These are phyloP conservation scores for Diaporthe batatas DNA, from an alignment of 2,329 filamentous ascomycete species.

Conservation along the genomic window DNA sequence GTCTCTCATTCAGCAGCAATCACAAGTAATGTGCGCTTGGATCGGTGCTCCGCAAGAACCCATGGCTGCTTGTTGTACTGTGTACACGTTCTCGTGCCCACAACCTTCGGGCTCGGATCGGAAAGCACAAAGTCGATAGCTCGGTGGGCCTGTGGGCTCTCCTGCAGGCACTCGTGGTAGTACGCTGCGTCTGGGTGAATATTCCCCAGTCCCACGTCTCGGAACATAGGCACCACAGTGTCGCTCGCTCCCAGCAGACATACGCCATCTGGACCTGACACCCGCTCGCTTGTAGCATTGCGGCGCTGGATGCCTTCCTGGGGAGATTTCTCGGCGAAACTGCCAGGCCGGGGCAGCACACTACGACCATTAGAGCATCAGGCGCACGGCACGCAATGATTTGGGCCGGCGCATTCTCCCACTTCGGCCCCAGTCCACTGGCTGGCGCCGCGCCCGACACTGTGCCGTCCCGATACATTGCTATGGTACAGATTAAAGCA, in stretches of 20 bases:
- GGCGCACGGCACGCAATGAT: neutral
- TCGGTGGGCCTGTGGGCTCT: neutral
- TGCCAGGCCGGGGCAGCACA: constrained; percentile 11
- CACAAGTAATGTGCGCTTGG: neutral
- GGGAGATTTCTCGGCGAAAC: constrained; percentile 28
- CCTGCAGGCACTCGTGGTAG: neutral
- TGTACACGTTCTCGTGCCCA: neutral
- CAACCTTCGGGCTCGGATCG: neutral
- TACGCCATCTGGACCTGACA: neutral
- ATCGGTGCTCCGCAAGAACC: neutral
- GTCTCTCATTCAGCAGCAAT: neutral
- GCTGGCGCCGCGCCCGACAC: constrained; percentile 4
- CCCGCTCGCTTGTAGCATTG: neutral
- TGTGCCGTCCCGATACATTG: constrained; percentile 23
- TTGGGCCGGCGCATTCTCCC: neutral
- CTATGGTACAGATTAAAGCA: neutral
- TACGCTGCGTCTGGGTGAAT: too few relatives aligned
- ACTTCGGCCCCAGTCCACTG: neutral
- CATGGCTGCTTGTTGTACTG: neutral
- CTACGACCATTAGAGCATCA: neutral
- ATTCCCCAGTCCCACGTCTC: neutral
- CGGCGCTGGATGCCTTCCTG: neutral
- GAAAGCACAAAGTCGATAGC: neutral
- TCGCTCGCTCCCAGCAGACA: neutral
- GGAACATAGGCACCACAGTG: neutral